Evolutionary conservation across 768 basidiomycete genomes (phyloP).

Genomic region (Serendipita sp.): DNA sequence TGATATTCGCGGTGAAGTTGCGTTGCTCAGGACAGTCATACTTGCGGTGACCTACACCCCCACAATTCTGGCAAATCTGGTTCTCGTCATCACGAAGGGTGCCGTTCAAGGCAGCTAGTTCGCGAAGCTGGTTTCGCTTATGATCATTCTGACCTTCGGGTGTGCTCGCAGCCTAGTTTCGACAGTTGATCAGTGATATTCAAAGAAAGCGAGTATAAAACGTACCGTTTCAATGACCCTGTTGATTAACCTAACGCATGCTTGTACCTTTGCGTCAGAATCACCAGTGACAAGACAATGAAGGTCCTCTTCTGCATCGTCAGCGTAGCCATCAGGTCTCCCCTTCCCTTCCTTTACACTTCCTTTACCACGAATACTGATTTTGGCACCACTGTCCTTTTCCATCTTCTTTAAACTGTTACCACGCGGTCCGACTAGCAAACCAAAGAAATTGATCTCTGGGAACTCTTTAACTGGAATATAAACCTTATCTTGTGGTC

Average conservation of each 20-base stretch:
- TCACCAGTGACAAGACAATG: slow-evolving; percentile 95
- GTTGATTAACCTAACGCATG: slow-evolving; percentile 92
- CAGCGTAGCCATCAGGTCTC: slow-evolving; percentile 81
- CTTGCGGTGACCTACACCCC: slow-evolving; percentile 87
- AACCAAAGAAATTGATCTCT: slow-evolving; percentile 98
- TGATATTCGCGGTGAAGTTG: slow-evolving; percentile 98
- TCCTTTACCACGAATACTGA: slow-evolving; percentile 94
- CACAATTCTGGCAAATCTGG: slow-evolving; percentile 96
- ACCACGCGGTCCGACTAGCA: slow-evolving; percentile 94
- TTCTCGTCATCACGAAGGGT: slow-evolving; percentile 99
- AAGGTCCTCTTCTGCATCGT: slow-evolving; percentile 96
- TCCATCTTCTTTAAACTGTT: slow-evolving; percentile 99
- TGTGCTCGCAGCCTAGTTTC: slow-evolving; percentile 78
- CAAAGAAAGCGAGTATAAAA: slow-evolving; percentile 10
- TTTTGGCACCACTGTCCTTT: slow-evolving; percentile 92
- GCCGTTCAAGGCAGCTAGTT: slow-evolving; percentile 92
- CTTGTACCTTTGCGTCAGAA: slow-evolving; percentile 73
- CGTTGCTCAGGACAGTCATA: slow-evolving; percentile 98
- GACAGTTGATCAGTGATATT: slow-evolving; percentile 6
- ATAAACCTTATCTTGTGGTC: slow-evolving; percentile 95
- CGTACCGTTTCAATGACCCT: slow-evolving; percentile 92
- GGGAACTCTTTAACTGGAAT: slow-evolving; percentile 99
- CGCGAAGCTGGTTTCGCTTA: slow-evolving; percentile 96
- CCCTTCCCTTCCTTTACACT: slow-evolving; percentile 98
- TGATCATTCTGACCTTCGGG: slow-evolving; percentile 99